phyloP scores from a whole-genome alignment of 2,329 filamentous ascomycete species.

The Diatrype stigma region DNA sequence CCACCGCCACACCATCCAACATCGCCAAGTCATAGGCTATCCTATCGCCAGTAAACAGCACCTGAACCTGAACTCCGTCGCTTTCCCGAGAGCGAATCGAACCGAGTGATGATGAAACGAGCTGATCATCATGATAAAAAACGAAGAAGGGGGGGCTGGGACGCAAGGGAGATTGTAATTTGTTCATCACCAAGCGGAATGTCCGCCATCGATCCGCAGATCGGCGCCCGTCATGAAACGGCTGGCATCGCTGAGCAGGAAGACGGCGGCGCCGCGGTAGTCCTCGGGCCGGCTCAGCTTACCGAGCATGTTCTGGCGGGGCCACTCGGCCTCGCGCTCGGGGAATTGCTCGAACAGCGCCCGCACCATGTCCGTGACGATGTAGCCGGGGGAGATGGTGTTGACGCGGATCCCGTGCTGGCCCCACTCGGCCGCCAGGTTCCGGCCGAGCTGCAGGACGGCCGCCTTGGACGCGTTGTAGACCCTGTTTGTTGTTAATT shows the following conservation, averaged over 20 bases:
- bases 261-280: constrained; percentile 67
- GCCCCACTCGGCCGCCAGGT: constrained; percentile 71
- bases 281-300: constrained; percentile 64
- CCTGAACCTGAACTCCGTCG: too few relatives aligned
- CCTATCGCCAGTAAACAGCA: too few relatives aligned
- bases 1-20: too few relatives aligned
- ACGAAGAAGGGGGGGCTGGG: background rate
- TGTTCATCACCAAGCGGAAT: constrained; percentile 50
- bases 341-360: constrained; percentile 73
- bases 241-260: constrained; percentile 63
- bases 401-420: constrained; percentile 71
- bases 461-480: constrained; percentile 77
- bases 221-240: constrained; percentile 69
- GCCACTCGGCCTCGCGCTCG: constrained; percentile 65
- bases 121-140: too few relatives aligned
- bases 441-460: constrained; percentile 66
- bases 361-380: constrained; percentile 79
- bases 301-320: constrained; percentile 79
- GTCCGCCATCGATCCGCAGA: constrained; percentile 67
- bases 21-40: too few relatives aligned
- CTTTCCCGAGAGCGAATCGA: too few relatives aligned
- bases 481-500: constrained; percentile 40
- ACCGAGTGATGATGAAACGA: too few relatives aligned
- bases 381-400: constrained; percentile 76
- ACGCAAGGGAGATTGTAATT: background rate